Evolutionary conservation across 108 stramenopile genomes (phyloP).

Genomic region (Skeletonema potamos): DNA sequence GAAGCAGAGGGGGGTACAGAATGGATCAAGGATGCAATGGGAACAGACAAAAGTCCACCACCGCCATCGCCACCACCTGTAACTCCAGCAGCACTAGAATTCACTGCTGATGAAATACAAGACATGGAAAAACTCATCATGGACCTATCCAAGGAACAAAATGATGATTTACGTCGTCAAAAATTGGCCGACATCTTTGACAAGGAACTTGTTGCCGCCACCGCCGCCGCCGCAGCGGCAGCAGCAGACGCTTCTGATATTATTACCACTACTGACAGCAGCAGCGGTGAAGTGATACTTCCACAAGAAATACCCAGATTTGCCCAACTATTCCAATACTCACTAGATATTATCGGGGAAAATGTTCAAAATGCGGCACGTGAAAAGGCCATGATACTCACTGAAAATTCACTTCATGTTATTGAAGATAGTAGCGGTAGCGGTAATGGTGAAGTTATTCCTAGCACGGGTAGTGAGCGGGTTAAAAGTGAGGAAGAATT

Average conservation of each 20-base stretch:
- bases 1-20: slow-evolving; percentile 7
- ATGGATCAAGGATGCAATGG: slow-evolving; percentile 35
- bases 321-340: slow-evolving; percentile 43
- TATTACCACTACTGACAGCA: background rate
- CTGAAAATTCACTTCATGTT: background rate
- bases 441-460: background rate
- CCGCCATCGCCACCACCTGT: background rate
- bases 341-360: slow-evolving; percentile 56
- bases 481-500: slow-evolving; percentile 49
- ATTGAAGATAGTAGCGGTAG: background rate
- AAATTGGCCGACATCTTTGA: slow-evolving; percentile 48
- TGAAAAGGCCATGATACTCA: slow-evolving; percentile 32
- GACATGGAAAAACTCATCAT: slow-evolving; percentile 72
- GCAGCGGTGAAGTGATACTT: background rate
- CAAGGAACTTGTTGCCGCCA: slow-evolving; percentile 42
- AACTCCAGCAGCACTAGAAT: slow-evolving; percentile 7
- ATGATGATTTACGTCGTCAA: slow-evolving; percentile 57
- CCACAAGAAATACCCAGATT: slow-evolving; percentile 24
- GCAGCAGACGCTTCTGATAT: background rate
- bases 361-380: slow-evolving; percentile 59
- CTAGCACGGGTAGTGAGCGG: background rate
- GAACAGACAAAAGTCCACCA: background rate
- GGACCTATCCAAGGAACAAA: slow-evolving; percentile 54
- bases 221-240: too few relatives aligned
- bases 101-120: slow-evolving; percentile 46